Percentiles rank a stretch among this genome's conserved stretches.
Conservation (phyloP, 345 rosid genomes). For the Carallia brachiata region DNA sequence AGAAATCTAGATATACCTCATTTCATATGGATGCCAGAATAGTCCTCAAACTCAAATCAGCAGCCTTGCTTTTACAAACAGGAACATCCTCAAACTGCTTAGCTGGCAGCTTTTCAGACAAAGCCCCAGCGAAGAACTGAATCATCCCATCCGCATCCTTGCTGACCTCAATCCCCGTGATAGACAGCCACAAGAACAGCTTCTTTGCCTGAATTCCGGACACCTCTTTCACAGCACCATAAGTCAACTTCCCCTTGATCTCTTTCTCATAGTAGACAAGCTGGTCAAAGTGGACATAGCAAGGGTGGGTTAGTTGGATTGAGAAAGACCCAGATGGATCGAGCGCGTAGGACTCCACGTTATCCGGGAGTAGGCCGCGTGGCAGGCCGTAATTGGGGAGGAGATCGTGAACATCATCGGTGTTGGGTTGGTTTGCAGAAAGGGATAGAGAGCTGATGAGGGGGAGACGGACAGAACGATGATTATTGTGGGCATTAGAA, state of each 20-base stretch:
- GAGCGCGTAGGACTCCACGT: conserved; percentile 58
- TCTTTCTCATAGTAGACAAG: conserved; percentile 51
- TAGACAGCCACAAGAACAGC: conserved; percentile 60
- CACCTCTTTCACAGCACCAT: conserved; percentile 53
- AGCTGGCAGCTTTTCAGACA: conserved; percentile 63
- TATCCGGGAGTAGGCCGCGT: conserved; percentile 59
- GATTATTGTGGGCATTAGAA: not conserved
- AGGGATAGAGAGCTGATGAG: conserved; percentile 1
- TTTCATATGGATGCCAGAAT: conserved; percentile 31
- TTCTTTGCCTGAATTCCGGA: conserved; percentile 70
- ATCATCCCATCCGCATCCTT: conserved; percentile 35
- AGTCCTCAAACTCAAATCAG: conserved; percentile 14
- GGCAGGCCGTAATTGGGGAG: conserved; percentile 67
- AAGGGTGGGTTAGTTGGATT: conserved; percentile 35
- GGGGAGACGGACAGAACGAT: conserved; percentile 20
- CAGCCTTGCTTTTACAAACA: conserved; percentile 42
- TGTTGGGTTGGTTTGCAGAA: not conserved
- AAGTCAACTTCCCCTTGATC: conserved; percentile 55
- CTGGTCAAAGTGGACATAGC: conserved; percentile 59
- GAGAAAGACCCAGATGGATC: conserved; percentile 47
- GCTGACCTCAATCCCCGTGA: conserved; percentile 49
- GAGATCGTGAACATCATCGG: conserved; percentile 60
- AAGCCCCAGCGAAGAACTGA: conserved; percentile 69
- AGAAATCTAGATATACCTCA: conserved; percentile 22
- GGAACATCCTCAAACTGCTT: conserved; percentile 55